Conservation (phyloP, 2,329 filamentous ascomycete species). For the Beauveria caledonica region DNA sequence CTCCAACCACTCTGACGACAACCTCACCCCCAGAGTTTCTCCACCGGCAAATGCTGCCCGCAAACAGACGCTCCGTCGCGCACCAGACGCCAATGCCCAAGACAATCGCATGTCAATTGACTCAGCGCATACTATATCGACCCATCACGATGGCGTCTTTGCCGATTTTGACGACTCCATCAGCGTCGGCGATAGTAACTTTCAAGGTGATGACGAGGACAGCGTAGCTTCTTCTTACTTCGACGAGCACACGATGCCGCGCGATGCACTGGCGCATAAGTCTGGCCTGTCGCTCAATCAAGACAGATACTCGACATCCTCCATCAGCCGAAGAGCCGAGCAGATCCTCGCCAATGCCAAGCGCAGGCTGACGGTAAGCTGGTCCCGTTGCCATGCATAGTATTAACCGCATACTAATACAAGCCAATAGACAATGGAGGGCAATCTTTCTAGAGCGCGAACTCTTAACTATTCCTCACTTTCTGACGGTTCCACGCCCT, state of each 20-base stretch:
- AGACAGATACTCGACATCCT: constrained; percentile 61
- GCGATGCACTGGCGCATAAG: neutral
- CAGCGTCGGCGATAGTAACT: constrained; percentile 57
- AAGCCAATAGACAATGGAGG: constrained; percentile 72
- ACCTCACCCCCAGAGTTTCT: constrained; percentile 28
- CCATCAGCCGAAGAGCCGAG: constrained; percentile 75
- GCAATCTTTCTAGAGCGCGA: constrained; percentile 73
- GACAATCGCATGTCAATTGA: constrained; percentile 49
- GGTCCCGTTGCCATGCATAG: neutral
- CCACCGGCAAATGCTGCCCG: constrained; percentile 39
- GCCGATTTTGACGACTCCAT: constrained; percentile 53
- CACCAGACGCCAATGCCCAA: constrained; percentile 33
- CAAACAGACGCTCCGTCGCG: constrained; percentile 31
- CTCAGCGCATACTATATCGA: constrained; percentile 51
- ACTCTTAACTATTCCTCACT: constrained; percentile 42
- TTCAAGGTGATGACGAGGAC: constrained; percentile 60
- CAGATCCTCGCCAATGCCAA: constrained; percentile 91
- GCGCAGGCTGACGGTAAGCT: constrained; percentile 70
- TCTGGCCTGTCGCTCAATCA: constrained; percentile 25
- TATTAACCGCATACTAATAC: neutral
- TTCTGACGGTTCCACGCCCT: constrained; percentile 46
- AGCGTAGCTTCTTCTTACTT: constrained; percentile 52
- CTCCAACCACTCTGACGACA: constrained; percentile 25
- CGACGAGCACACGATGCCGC: constrained; percentile 24
- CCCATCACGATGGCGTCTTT: constrained; percentile 38